These are phyloP conservation scores for Clavulina sp. DNA, from an alignment of 768 basidiomycete genomes.

Conservation along the genomic window DNA sequence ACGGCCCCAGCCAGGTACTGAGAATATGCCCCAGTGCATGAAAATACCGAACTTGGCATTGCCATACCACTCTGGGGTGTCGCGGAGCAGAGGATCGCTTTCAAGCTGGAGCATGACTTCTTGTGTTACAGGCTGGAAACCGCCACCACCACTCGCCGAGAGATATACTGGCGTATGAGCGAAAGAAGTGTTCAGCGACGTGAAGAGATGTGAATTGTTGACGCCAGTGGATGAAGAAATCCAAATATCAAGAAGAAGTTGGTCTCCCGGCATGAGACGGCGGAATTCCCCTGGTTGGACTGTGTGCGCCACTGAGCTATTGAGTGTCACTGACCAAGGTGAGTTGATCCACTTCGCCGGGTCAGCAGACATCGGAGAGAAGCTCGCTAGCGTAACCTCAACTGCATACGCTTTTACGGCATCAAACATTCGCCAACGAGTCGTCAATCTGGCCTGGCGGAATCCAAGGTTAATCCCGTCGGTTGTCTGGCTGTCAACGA, in stretches of 20 bases:
- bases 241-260: conserved; percentile 29
- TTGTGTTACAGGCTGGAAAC: no score
- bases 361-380: conserved; percentile 20
- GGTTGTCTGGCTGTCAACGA: conserved; percentile 7
- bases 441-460: conserved; percentile 4
- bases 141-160: conserved; percentile 21
- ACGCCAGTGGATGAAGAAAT: neutral
- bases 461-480: neutral
- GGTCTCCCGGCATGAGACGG: conserved; percentile 35
- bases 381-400: conserved; percentile 35
- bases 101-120: no score
- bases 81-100: conserved; percentile 16
- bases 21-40: conserved; percentile 1
- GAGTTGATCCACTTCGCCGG: conserved; percentile 3
- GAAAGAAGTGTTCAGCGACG: neutral
- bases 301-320: conserved; percentile 20
- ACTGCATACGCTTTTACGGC: conserved; percentile 15
- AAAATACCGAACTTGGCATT: conserved; percentile 40
- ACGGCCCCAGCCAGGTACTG: neutral
- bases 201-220: no score
- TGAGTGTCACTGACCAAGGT: neutral
- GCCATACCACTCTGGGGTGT: conserved; percentile 39
- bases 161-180: neutral
- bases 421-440: conserved; percentile 9
- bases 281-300: conserved; percentile 24